Evolutionary conservation across 2,329 filamentous ascomycete genomes (phyloP).

Genomic region (Beauveria sp.): DNA sequence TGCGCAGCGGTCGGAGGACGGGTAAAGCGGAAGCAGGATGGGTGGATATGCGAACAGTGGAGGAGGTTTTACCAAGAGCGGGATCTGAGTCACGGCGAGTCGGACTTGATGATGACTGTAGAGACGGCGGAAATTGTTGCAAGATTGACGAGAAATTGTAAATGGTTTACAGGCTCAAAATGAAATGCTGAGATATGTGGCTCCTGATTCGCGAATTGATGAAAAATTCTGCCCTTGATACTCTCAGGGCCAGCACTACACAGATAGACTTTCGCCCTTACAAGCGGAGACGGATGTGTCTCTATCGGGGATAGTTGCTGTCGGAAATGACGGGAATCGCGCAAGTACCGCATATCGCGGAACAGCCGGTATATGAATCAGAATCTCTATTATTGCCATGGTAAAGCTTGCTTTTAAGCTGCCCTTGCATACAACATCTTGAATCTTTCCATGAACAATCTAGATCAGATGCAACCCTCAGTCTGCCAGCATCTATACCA

Average conservation of each 20-base stretch:
- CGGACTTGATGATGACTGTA: background rate
- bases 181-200: background rate
- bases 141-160: background rate
- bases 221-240: background rate
- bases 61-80: background rate
- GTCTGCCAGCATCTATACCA: background rate
- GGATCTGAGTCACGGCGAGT: background rate
- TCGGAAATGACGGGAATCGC: background rate
- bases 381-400: background rate
- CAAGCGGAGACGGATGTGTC: background rate
- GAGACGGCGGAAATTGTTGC: background rate
- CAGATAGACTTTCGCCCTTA: background rate
- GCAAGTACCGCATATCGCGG: conserved; percentile 4
- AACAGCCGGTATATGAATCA: background rate
- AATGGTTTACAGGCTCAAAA: no score
- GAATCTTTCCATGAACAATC: background rate
- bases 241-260: background rate
- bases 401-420: background rate
- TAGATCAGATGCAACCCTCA: background rate
- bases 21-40: conserved; percentile 5
- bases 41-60: conserved; percentile 4
- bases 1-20: background rate
- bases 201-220: background rate
- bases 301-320: conserved; percentile 3
- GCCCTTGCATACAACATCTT: background rate